Evolutionary conservation across 139 green algal genomes (phyloP).

Genomic region (Chlamydomonas eustigma): DNA sequence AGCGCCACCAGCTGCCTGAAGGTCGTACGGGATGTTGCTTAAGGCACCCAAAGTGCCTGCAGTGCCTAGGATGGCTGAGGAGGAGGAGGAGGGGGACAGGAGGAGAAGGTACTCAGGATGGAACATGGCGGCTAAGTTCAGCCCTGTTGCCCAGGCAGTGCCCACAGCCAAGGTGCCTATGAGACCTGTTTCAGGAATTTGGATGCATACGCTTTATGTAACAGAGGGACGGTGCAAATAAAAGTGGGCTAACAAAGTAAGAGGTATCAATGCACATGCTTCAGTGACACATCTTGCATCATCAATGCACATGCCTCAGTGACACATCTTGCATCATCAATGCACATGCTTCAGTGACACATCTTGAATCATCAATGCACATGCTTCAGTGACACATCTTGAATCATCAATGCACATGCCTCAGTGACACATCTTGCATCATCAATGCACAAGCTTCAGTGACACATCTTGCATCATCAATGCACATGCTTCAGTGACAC

Average conservation of each 20-base stretch:
- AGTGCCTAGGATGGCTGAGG: background rate
- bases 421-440: background rate
- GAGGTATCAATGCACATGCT: background rate
- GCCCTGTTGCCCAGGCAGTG: background rate
- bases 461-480: background rate
- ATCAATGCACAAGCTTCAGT: background rate
- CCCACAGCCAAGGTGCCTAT: slow-evolving; percentile 4
- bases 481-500: background rate
- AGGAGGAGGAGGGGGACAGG: too few relatives aligned
- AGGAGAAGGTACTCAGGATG: too few relatives aligned
- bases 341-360: background rate
- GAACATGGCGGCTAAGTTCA: slow-evolving; percentile 5
- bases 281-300: background rate
- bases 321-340: background rate
- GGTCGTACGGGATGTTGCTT: background rate
- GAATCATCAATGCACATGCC: background rate
- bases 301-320: too few relatives aligned
- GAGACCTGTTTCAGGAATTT: background rate
- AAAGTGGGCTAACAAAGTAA: background rate
- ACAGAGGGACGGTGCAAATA: background rate
- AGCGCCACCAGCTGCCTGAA: background rate
- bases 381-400: background rate
- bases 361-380: background rate
- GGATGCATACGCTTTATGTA: background rate
- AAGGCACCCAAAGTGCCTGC: background rate